phyloP scores from a whole-genome alignment of 805 yeast genomes.

The Metschnikowia hibisci region DNA sequence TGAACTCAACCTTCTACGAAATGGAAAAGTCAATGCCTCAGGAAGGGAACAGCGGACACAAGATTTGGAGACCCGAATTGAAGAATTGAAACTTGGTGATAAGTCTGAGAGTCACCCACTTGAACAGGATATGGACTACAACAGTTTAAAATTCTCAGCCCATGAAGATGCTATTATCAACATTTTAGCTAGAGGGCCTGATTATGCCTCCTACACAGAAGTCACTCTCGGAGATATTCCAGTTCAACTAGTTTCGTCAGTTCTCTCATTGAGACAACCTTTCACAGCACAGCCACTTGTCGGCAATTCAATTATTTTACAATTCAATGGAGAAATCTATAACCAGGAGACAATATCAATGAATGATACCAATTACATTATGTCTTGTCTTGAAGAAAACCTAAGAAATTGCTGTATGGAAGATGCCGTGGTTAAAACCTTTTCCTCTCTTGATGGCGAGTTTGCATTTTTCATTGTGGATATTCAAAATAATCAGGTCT shows the following conservation, averaged over 20 bases:
- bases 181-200: constrained; percentile 63
- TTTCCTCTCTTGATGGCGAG: constrained; percentile 66
- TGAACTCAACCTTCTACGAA: constrained; percentile 1
- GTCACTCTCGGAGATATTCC: constrained; percentile 7
- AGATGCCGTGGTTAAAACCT: constrained; percentile 36
- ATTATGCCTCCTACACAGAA: constrained; percentile 32
- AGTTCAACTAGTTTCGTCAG: constrained; percentile 57
- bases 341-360: constrained; percentile 45
- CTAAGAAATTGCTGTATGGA: constrained; percentile 12
- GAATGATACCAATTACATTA: constrained; percentile 65
- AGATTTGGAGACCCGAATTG: constrained; percentile 1
- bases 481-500: constrained; percentile 34
- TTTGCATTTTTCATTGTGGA: constrained; percentile 67
- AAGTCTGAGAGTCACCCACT: neutral
- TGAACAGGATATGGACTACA: neutral
- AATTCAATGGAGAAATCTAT: constrained; percentile 91
- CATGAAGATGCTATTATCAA: constrained; percentile 1
- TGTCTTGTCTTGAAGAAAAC: constrained; percentile 28
- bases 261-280: constrained; percentile 77
- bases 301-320: constrained; percentile 40
- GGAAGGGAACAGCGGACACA: neutral
- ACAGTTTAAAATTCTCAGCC: too few relatives aligned
- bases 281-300: constrained; percentile 68
- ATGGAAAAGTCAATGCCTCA: neutral
- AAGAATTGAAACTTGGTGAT: neutral